Base-by-base conservation (phyloP, 768 basidiomycete species). In the Coprinopsis sp. region DNA sequence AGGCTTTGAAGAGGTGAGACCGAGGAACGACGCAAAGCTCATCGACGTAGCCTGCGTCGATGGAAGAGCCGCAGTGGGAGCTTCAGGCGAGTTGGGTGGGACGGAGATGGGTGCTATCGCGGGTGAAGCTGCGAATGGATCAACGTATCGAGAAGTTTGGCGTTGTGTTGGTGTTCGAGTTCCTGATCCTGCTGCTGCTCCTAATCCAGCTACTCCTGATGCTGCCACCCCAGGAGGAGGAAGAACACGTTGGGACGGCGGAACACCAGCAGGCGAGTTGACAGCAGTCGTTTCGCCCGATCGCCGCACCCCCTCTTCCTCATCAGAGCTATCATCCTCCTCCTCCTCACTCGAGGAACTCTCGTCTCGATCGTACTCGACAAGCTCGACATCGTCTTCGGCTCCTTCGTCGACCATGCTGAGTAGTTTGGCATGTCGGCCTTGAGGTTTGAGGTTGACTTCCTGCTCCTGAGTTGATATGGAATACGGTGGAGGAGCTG, bases 331-430 rank as follows among this genome's bases (percentile, higher is more conserved):
- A n/a, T n/a, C n/a, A n/a, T 18, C 37, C 11, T 24, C 18, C 6
- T 23, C 37, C 16, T 12, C n/a, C 13, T 31, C 6, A 23, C 25
- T 19, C n/a, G 37, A 39, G n/a, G 16, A 29, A 10, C 19, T 6
- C 7, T 10, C 16, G 18, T n/a, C n/a, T n/a, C n/a, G n/a, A n/a
- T 40, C 22, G 38, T 40, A 19, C 38, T 8, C 6, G 2, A 22
- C 43, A 8, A 19, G 24, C 13, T 44, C 43, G 19, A 22, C n/a
- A n/a, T 10, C 18, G n/a, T 37, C 21, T 23, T 48, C 47, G 18
- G 31, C 29, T n/a, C 47, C 47, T 25, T 48, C 47, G 23, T 38
- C 47, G n/a, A 48, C 47, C 47, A 48, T 42, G n/a, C 47, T 48
- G n/a, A 48, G 31, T 7, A 48, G 31, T 40, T 48, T 48, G 2